phyloP scores from a whole-genome alignment of 352 stramenopile species.

The Phytopythium oedochilum region DNA sequence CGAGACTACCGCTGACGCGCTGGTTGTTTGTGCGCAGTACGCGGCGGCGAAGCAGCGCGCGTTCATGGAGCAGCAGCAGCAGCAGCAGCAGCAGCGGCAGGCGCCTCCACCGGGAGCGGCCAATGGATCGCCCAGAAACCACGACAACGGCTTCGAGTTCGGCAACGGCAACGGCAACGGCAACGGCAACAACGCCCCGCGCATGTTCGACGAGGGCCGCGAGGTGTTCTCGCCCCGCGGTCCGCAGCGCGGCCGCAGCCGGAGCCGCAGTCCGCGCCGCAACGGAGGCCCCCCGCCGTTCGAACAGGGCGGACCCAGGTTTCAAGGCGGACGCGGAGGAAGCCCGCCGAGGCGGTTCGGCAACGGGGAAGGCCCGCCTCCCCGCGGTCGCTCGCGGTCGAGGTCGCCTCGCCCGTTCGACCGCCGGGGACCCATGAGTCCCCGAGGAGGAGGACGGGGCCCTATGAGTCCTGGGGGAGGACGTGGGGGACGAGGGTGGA shows the following conservation, averaged over 20 bases:
- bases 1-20: neutral
- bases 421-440: neutral
- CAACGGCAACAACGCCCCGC: constrained; percentile 7
- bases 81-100: neutral
- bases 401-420: neutral
- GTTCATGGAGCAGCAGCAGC: constrained; percentile 3
- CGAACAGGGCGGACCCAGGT: neutral
- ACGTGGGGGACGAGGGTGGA: neutral
- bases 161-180: neutral
- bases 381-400: constrained; percentile 3
- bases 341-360: neutral
- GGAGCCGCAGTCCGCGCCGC: constrained; percentile 29
- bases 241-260: constrained; percentile 21
- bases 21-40: neutral
- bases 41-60: neutral
- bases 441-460: neutral
- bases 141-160: neutral
- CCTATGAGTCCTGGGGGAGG: constrained; percentile 5
- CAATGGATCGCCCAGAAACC: neutral
- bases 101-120: neutral
- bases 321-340: neutral
- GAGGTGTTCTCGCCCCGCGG: constrained; percentile 20
- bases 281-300: constrained; percentile 15
- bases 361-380: neutral
- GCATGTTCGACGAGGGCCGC: constrained; percentile 24